Evolutionary conservation across 106 monocot genomes (phyloP).

Genomic region (Platanthera zijinensis): DNA sequence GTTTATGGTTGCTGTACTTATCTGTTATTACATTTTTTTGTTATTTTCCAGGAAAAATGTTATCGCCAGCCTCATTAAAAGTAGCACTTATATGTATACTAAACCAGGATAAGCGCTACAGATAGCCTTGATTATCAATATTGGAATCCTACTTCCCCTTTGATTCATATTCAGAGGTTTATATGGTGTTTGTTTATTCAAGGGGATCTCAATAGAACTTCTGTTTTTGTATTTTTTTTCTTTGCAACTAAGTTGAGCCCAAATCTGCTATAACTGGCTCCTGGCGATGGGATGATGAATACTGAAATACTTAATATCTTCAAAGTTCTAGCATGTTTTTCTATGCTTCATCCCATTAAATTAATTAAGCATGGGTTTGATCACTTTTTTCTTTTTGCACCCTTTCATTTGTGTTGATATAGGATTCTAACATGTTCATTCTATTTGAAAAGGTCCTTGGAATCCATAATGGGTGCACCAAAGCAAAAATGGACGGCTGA

Average conservation of each 20-base stretch:
- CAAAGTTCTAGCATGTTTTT: background rate
- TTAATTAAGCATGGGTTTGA: background rate
- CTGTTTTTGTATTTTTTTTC: background rate
- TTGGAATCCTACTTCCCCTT: background rate
- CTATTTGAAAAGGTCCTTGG: background rate
- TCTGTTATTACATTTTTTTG: background rate
- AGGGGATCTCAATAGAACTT: background rate
- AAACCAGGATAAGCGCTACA: background rate
- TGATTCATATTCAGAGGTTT: background rate
- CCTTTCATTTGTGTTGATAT: background rate
- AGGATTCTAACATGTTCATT: background rate
- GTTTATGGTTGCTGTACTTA: background rate
- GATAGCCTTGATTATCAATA: background rate
- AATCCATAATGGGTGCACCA: slow-evolving; percentile 57
- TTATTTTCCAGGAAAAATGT: background rate
- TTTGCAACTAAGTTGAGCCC: background rate
- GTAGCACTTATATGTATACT: background rate
- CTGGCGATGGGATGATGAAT: background rate
- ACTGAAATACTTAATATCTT: background rate
- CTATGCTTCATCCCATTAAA: background rate
- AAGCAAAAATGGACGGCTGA: slow-evolving; percentile 79
- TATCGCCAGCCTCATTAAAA: background rate
- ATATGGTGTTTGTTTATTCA: background rate
- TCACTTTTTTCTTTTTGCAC: background rate
- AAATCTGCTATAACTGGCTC: background rate